Conservation (phyloP, 805 yeast species). For the Yarrowia hollandica region DNA sequence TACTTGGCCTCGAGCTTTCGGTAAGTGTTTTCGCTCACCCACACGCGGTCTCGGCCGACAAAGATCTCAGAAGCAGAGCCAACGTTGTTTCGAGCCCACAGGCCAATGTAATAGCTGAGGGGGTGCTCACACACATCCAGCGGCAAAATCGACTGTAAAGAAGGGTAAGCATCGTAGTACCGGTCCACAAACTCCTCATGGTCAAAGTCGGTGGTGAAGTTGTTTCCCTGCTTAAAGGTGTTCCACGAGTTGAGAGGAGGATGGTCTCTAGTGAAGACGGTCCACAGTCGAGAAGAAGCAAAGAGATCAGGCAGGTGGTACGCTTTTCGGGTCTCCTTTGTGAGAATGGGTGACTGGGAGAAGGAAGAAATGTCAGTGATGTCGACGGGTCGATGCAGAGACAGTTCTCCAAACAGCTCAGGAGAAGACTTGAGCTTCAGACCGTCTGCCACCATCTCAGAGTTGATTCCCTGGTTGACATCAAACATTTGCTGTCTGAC, state of each 20-base stretch:
- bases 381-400: slow-evolving; percentile 11
- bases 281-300: slow-evolving; percentile 20
- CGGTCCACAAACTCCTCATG: slow-evolving; percentile 28
- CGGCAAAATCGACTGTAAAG: slow-evolving; percentile 37
- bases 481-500: slow-evolving; percentile 42
- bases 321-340: not conserved
- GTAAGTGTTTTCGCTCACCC: slow-evolving; percentile 45
- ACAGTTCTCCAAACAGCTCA: slow-evolving; percentile 30
- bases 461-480: slow-evolving; percentile 41
- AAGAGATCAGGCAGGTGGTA: slow-evolving; percentile 1
- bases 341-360: slow-evolving; percentile 8
- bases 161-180: slow-evolving; percentile 16
- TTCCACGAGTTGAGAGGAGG: slow-evolving; percentile 23
- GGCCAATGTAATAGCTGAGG: slow-evolving; percentile 34
- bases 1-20: slow-evolving; percentile 39
- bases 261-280: slow-evolving; percentile 13
- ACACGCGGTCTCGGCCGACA: slow-evolving; percentile 42
- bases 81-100: slow-evolving; percentile 42
- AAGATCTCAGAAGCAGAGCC: slow-evolving; percentile 42
- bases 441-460: slow-evolving; percentile 44
- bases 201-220: slow-evolving; percentile 28
- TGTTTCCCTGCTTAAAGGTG: slow-evolving; percentile 6
- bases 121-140: slow-evolving; percentile 34
- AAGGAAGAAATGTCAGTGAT: not conserved
- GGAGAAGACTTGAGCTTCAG: slow-evolving; percentile 36